Evolutionary conservation across 176 grass and related monocot genomes (phyloP), one percentile per base, ranked within the genome.

Genomic region (Thinopyrum elongatum): DNA sequence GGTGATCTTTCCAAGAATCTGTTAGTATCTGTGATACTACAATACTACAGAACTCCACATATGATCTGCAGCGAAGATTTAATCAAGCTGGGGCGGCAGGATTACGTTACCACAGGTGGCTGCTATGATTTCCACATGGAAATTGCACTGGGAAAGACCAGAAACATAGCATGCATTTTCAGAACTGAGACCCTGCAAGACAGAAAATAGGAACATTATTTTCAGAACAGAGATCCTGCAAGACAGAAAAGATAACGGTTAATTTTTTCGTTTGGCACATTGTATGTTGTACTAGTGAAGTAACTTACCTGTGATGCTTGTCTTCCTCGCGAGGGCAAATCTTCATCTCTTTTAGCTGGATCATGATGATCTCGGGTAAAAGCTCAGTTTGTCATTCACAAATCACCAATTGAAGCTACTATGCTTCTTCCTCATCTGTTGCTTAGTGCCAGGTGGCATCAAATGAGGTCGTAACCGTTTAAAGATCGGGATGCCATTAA

Each of bases 321-420:
- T 7, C 30, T 83, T 68, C 14, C 38, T n/a, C 82, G 47, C 14
- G 22, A 9, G 30, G 23, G 17, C 3, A n/a, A 74, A 72, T 30
- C 0, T 31, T 85, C 14, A 68, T 36, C 44, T 22, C 34, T 39
- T 73, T 64, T 29, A 26, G 21, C 10, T 22, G 62, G 41, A 66
- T 31, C 31, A 80, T 19, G 27, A 64, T 36, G 39, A 59, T 62
- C 28, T 68, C 28, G 42, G 14, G 25, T 80, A 35, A 25, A 68
- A 44, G 2, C 46, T 47, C 42, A 67, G 53, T 76, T 21, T 27
- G 3, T 65, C 53, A 72, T 71, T 72, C 53, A n/a, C 21, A 72
- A 86, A 34, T 77, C 57, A 34, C 53, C 64, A 72, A 78, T n/a
- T 79, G 22, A 62, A 71, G n/a, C 55, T 51, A 79, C 16, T 61